Base-by-base conservation (phyloP, 1,284 basidiomycete species). In the Schizophyllum amplum region DNA sequence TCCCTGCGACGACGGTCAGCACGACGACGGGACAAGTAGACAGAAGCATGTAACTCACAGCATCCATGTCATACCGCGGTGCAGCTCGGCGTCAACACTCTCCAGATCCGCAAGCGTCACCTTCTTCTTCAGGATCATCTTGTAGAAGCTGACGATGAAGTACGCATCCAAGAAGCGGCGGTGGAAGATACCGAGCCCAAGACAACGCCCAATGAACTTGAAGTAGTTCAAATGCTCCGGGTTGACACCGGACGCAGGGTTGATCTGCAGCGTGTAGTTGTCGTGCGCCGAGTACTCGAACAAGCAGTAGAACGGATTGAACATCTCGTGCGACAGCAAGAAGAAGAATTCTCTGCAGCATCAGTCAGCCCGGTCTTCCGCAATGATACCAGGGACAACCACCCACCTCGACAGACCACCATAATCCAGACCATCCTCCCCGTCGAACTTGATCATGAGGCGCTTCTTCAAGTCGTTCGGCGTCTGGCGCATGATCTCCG, bases 281-380 rank as follows among this genome's bases (percentile, higher is more conserved):
- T 96, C 94, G 72, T 95, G 93, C 0, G 94, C 94, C 0, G 94
- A 96, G 73, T 97, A 97, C 73, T 97, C 94, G 72, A 97, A 97
- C 21, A 97, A 76, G 69, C 94, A 95, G 74, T 97, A 97, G 80
- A 95, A 95, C 23, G 92, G 92, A 68, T 93, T 92, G 78, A 93
- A 93, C 90, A 92, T 92, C 70, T 97, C 94, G 72, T 97, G 94
- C 25, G 92, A 95, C 42, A 97, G 81, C 60, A 97, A 76, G 88
- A 96, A 97, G 81, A 86, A 86, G 70, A 85, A 86, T 67, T 86
- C 84, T 70, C 84, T 86, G 64, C 51, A 52, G 47, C 54, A 56
- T 51, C 11, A 47, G 57, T 42, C 33, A 42, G 33, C 17, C 33
- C 2, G 7, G 17, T 42, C 33, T 13, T 42, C n/a, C n/a, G n/a